Percentiles rank a stretch among this genome's conserved stretches.
Evolutionary conservation across 495 filamentous ascomycete species (phyloP).

Genomic region (Xylaria grammica): DNA sequence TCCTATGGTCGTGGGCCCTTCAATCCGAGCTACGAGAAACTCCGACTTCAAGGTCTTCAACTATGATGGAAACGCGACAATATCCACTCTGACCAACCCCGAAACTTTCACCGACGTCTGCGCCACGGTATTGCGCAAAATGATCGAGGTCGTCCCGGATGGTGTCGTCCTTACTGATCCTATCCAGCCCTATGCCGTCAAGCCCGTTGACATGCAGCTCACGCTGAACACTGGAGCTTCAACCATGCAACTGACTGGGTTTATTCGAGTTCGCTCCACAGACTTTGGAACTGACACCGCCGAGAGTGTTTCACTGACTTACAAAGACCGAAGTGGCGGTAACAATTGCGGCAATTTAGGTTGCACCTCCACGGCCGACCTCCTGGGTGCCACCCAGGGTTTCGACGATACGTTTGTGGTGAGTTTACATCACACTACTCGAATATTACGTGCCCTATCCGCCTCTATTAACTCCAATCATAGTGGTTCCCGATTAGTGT

Average conservation of each 20-base stretch:
- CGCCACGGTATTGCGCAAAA: constrained; percentile 56
- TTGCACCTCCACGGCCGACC: constrained; percentile 50
- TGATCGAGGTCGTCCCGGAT: constrained; percentile 66
- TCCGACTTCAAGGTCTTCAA: constrained; percentile 64
- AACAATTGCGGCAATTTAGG: constrained; percentile 62
- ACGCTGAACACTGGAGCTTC: constrained; percentile 43
- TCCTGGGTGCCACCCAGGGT: constrained; percentile 55
- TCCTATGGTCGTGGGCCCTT: constrained; percentile 56
- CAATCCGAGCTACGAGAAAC: constrained; percentile 46
- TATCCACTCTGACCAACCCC: constrained; percentile 51
- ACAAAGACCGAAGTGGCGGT: constrained; percentile 92
- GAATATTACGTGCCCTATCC: background rate
- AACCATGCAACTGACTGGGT: constrained; percentile 45
- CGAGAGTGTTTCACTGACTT: constrained; percentile 66
- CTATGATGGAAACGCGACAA: constrained; percentile 61
- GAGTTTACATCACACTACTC: constrained; percentile 27
- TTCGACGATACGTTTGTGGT: constrained; percentile 66
- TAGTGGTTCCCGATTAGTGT: constrained; percentile 53
- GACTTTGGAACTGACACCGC: constrained; percentile 38
- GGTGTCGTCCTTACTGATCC: constrained; percentile 55
- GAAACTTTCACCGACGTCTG: constrained; percentile 54
- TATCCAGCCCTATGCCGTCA: constrained; percentile 63
- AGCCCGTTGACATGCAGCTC: constrained; percentile 59
- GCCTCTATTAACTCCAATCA: constrained; percentile 20
- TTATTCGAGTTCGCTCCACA: constrained; percentile 52